Base-by-base conservation (phyloP, 495 filamentous ascomycete species). In the Penicillium robsamsonii region DNA sequence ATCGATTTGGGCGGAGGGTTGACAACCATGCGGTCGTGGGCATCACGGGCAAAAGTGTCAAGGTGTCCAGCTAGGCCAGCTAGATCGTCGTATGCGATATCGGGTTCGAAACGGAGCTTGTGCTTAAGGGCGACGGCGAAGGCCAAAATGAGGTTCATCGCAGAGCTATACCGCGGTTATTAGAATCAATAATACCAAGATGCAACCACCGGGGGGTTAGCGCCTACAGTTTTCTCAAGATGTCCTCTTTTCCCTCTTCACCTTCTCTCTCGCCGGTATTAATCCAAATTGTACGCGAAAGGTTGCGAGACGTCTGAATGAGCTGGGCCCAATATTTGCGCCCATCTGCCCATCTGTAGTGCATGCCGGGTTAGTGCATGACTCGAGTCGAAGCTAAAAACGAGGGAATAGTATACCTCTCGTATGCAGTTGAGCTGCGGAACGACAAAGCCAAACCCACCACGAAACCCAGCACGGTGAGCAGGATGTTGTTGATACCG, bases 391-490 rank as follows among this genome's bases (percentile, higher is more conserved):
- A 11, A 22, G 24, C 37, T 50, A 37, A 40, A 6, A 1, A 27
- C 4, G 5, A 8, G 15, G 2, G 4, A 13, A 37, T 43, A 13
- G 5, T 35, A 18, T 78, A 82, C 64, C 89, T 85, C 69, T 95
- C 91, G 64, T 96, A 96, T 6, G 90, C 91, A 15, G 89, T 91
- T 1, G 88, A 88, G 59, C 84, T 89, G 47, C 90, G 86, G 75
- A 96, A 94, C 22, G 87, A 90, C 58, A 96, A 75, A 1, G 88
- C 81, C 65, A 95, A 70, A 78, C 87, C 88, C 62, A 96, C 89
- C 57, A 95, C 89, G 77, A 96, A 94, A 86, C 90, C 91, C 27
- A 90, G 83, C 11, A 95, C 86, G 13, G 90, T 95, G 33, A 96
- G 80, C 9, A 96, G 78, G 51, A 92, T 79, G 22, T 79, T 83